These are phyloP conservation scores for Talaromyces proteolyticus DNA, from an alignment of 495 filamentous ascomycete species.

Conservation along the genomic window DNA sequence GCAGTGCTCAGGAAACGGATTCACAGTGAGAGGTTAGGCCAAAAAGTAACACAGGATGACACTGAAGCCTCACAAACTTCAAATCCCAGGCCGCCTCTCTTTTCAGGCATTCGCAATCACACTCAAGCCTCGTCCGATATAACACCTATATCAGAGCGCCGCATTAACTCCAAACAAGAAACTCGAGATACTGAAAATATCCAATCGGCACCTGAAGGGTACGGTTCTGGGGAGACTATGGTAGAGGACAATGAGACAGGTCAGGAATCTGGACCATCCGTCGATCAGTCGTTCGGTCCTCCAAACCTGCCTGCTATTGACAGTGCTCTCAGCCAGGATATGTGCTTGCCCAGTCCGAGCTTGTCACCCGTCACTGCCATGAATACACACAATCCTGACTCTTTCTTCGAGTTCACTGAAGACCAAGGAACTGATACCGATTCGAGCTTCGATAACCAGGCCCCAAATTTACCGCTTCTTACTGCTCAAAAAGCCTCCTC, in stretches of 20 bases:
- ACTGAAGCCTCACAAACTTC: conserved; percentile 13
- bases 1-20: conserved; percentile 22
- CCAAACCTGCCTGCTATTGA: conserved; percentile 33
- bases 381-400: conserved; percentile 47
- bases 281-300: conserved; percentile 13
- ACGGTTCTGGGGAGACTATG: conserved; percentile 3
- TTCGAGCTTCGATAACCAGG: conserved; percentile 35
- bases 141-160: conserved; percentile 8
- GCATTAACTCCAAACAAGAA: not conserved
- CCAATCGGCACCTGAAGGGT: not conserved
- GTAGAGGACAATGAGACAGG: conserved; percentile 4
- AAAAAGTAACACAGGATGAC: conserved; percentile 16
- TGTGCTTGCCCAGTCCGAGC: conserved; percentile 90
- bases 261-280: conserved; percentile 8
- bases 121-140: conserved; percentile 6
- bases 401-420: conserved; percentile 37
- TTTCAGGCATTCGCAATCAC: not conserved
- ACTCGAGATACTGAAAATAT: not conserved
- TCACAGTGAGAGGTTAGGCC: conserved; percentile 23
- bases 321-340: conserved; percentile 72
- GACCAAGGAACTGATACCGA: conserved; percentile 40
- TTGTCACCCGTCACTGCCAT: conserved; percentile 86
- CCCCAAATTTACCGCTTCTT: conserved; percentile 17
- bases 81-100: conserved; percentile 1
- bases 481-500: conserved; percentile 14